Evolutionary conservation across 2,329 filamentous ascomycete species (phyloP).

Genomic region (Didymosphaeria variabile): DNA sequence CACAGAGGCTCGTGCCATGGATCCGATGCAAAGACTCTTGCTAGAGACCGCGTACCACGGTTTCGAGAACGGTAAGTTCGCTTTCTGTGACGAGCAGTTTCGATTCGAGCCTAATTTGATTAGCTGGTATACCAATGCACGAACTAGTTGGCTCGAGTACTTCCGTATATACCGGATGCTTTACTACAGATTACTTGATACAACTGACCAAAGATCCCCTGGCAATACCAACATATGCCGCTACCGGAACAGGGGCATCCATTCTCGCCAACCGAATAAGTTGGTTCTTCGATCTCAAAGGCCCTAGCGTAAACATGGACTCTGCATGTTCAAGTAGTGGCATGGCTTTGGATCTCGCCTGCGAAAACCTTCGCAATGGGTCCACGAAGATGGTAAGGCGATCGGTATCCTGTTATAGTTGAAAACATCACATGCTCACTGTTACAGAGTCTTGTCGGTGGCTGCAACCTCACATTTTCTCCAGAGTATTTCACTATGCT

Average conservation of each 20-base stretch:
- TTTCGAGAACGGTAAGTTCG: conserved; percentile 30
- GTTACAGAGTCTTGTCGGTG: conserved; percentile 18
- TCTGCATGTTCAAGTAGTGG: conserved; percentile 33
- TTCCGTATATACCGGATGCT: background rate
- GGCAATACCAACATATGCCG: conserved; percentile 4
- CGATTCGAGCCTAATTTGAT: conserved; percentile 36
- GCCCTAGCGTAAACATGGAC: conserved; percentile 31
- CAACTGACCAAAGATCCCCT: conserved; percentile 1
- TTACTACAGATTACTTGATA: background rate
- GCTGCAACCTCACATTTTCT: conserved; percentile 13
- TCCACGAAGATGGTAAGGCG: conserved; percentile 9
- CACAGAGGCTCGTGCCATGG: conserved; percentile 25
- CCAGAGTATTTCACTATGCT: conserved; percentile 10
- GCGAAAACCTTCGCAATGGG: conserved; percentile 15
- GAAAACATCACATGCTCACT: background rate
- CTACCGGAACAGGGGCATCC: conserved; percentile 36
- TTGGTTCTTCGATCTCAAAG: conserved; percentile 33
- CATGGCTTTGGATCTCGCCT: conserved; percentile 27
- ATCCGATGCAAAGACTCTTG: conserved; percentile 30
- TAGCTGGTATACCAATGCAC: conserved; percentile 29
- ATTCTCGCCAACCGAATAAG: conserved; percentile 24
- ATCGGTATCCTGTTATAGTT: conserved; percentile 9
- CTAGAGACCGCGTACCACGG: conserved; percentile 32
- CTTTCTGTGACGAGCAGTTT: background rate
- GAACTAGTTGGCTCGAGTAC: background rate